These are phyloP conservation scores for Coccinonectria pachysandricola DNA, from an alignment of 2,329 filamentous ascomycete species.

Conservation along the genomic window DNA sequence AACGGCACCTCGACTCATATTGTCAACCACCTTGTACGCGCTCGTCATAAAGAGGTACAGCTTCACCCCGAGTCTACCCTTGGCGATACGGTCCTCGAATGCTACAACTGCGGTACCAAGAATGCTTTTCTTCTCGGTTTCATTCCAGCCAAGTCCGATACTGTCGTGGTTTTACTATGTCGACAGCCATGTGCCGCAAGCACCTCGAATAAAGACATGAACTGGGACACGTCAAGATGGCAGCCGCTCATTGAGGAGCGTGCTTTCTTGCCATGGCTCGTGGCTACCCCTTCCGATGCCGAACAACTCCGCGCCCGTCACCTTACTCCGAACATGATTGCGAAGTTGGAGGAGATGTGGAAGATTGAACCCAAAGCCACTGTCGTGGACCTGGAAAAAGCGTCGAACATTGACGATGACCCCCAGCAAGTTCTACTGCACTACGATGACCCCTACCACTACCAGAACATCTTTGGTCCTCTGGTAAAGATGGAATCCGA, in stretches of 20 bases:
- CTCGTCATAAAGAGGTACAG: conserved; percentile 97
- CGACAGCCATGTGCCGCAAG: conserved; percentile 92
- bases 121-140: conserved; percentile 97
- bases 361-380: conserved; percentile 88
- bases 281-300: conserved; percentile 77
- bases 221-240: conserved; percentile 97
- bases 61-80: conserved; percentile 87
- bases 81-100: conserved; percentile 93
- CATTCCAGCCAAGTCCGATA: conserved; percentile 97
- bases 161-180: conserved; percentile 91
- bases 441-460: conserved; percentile 96
- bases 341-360: conserved; percentile 96
- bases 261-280: conserved; percentile 89
- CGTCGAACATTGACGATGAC: conserved; percentile 84
- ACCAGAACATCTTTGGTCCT: conserved; percentile 96
- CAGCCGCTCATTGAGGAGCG: conserved; percentile 95
- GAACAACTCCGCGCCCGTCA: conserved; percentile 94
- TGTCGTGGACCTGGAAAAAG: conserved; percentile 83
- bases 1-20: conserved; percentile 97
- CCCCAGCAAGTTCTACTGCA: conserved; percentile 84
- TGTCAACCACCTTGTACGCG: conserved; percentile 93
- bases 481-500: conserved; percentile 98
- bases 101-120: conserved; percentile 99
- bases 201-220: conserved; percentile 98
- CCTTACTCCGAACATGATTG: conserved; percentile 86